These are phyloP conservation scores for Aspergillus luchuensis DNA, from an alignment of 2,329 filamentous ascomycete genomes.

Conservation along the genomic window DNA sequence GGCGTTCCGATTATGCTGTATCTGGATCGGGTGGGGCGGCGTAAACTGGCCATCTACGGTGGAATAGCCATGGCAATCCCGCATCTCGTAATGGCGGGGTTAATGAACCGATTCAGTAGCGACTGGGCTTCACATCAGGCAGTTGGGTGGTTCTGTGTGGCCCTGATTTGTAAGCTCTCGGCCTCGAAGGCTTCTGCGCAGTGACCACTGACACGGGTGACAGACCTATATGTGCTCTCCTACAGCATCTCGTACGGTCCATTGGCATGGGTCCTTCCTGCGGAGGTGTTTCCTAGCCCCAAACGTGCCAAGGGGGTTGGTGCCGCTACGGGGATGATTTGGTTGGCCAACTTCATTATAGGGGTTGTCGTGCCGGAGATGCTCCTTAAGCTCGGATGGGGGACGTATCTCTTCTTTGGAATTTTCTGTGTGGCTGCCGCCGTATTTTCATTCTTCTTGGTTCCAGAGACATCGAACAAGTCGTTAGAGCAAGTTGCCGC, in stretches of 20 bases:
- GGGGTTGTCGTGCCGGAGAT: conserved; percentile 65
- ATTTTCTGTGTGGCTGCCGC: conserved; percentile 50
- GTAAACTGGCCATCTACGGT: conserved; percentile 32
- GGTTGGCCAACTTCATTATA: conserved; percentile 46
- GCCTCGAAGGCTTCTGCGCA: not conserved
- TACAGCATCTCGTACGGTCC: conserved; percentile 35
- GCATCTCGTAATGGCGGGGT: conserved; percentile 34
- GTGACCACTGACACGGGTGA: not conserved
- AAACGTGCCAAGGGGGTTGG: conserved; percentile 43
- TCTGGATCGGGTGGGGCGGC: conserved; percentile 37
- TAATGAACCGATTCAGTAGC: conserved; percentile 24
- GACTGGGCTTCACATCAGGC: conserved; percentile 26
- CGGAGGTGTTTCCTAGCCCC: conserved; percentile 42
- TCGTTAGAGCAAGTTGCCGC: conserved; percentile 22
- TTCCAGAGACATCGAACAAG: conserved; percentile 21
- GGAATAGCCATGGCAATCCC: conserved; percentile 32
- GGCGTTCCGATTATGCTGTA: conserved; percentile 30
- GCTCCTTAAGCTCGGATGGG: conserved; percentile 54
- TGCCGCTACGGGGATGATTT: conserved; percentile 36
- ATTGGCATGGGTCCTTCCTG: conserved; percentile 40
- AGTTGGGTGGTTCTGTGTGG: conserved; percentile 27
- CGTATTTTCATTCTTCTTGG: conserved; percentile 19
- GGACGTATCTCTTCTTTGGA: conserved; percentile 59
- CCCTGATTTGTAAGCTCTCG: conserved; percentile 15
- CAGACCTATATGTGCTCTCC: conserved; percentile 10